Evolutionary conservation across 805 yeast genomes (phyloP).

Genomic region (Crinitomyces ghanaensis): DNA sequence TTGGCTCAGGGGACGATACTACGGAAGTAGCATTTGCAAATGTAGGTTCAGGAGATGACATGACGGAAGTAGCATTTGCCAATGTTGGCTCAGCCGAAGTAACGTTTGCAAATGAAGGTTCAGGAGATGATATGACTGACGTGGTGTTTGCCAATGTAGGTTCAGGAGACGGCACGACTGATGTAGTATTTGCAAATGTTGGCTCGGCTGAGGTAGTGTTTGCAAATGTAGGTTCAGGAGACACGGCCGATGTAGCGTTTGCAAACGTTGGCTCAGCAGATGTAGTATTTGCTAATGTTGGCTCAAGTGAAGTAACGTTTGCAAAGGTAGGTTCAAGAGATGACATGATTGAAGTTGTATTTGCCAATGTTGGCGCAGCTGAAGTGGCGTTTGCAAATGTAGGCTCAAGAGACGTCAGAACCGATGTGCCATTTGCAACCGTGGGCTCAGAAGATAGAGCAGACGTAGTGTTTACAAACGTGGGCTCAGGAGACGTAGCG

Average conservation of each 20-base stretch:
- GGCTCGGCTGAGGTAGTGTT: not conserved
- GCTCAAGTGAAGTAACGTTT: not conserved
- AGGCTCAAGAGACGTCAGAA: not conserved
- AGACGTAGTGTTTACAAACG: too few relatives aligned
- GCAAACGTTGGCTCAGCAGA: not conserved
- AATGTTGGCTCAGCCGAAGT: not conserved
- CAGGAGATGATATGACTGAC: not conserved
- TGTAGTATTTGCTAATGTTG: not conserved
- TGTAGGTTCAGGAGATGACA: too few relatives aligned
- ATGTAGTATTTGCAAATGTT: not conserved
- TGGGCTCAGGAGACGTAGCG: too few relatives aligned
- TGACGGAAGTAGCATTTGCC: not conserved
- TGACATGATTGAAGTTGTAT: not conserved
- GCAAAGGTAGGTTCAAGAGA: not conserved
- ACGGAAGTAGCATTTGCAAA: not conserved
- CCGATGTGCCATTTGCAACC: not conserved
- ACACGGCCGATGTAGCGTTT: not conserved
- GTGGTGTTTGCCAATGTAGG: constrained; percentile 1
- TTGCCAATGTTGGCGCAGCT: too few relatives aligned
- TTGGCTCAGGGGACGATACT: not conserved
- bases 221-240: too few relatives aligned
- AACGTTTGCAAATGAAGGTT: not conserved
- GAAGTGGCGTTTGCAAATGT: not conserved
- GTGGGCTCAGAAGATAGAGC: too few relatives aligned
- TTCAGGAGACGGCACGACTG: not conserved